Evolutionary conservation across 768 basidiomycete species (phyloP), one percentile per base, ranked within the genome.

Genomic region (Mycena galopus): DNA sequence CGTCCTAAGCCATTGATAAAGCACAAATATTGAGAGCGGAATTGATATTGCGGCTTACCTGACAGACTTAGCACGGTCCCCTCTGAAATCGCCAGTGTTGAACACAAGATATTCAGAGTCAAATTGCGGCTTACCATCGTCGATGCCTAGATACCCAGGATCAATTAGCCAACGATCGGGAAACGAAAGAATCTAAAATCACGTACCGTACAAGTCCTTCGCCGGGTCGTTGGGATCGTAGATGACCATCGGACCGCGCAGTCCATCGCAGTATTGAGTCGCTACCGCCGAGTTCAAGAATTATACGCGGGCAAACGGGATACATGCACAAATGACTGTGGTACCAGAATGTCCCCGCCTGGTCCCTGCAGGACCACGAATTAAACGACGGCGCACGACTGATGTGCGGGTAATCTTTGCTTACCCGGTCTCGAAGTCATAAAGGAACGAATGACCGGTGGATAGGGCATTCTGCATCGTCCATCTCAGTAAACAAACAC

Each of bases 1-100:
- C 88, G 86, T 14, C 89, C 89, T 12, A 82, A 79, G 0, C 88
- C 88, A 65, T 89, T 89, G 71, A 89, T 78, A 27, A 80, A 62
- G 7, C 77, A 76, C 1, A 58, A 56, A 27, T 56, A n/a, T n/a
- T n/a, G n/a, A n/a, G n/a, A n/a, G n/a, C n/a, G n/a, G n/a, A n/a
- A n/a, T n/a, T n/a, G n/a, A n/a, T n/a, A n/a, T n/a, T n/a, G n/a
- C n/a, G n/a, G n/a, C n/a, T n/a, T n/a, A n/a, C n/a, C n/a, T n/a
- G n/a, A n/a, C n/a, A n/a, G n/a, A n/a, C n/a, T n/a, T n/a, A n/a
- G n/a, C n/a, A n/a, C n/a, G n/a, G n/a, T n/a, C n/a, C n/a, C n/a
- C n/a, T n/a, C n/a, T n/a, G n/a, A n/a, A n/a, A n/a, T n/a, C n/a
- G n/a, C n/a, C n/a, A n/a, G n/a, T n/a, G n/a, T n/a, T n/a, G n/a